phyloP scores from a whole-genome alignment of 1,139 yeast species.

The Suhomyces coccinellae region DNA sequence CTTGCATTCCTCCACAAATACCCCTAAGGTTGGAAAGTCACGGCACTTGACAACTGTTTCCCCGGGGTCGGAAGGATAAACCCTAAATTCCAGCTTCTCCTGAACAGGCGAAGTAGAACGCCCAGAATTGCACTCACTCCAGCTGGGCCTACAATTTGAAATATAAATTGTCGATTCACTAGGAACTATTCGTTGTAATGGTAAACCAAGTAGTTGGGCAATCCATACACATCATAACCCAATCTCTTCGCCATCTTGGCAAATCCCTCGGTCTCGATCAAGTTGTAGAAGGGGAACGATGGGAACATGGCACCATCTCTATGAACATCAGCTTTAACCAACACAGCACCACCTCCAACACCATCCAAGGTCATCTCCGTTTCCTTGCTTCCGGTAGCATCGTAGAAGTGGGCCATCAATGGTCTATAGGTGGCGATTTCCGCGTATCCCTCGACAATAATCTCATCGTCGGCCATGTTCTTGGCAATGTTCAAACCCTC shows the following conservation, averaged over 20 bases:
- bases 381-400: constrained; percentile 56
- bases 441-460: constrained; percentile 86
- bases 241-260: constrained; percentile 96
- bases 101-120: too few relatives aligned
- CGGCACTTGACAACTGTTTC: background rate
- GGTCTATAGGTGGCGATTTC: constrained; percentile 94
- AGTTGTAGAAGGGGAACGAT: constrained; percentile 92
- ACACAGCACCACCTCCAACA: constrained; percentile 94
- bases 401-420: constrained; percentile 89
- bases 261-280: constrained; percentile 97
- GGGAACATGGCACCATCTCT: constrained; percentile 99
- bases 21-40: background rate
- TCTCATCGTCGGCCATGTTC: constrained; percentile 78
- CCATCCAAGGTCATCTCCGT: constrained; percentile 87
- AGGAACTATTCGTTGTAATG: constrained; percentile 64
- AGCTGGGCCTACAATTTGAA: too few relatives aligned
- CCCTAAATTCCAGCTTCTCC: too few relatives aligned
- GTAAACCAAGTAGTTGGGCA: constrained; percentile 91
- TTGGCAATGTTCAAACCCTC: constrained; percentile 77
- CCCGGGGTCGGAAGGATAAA: too few relatives aligned
- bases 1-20: background rate
- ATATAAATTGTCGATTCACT: background rate
- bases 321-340: constrained; percentile 96
- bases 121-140: too few relatives aligned
- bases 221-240: constrained; percentile 86